Conservation (phyloP, 352 stramenopile genomes). For the Globisporangium spiculum region DNA sequence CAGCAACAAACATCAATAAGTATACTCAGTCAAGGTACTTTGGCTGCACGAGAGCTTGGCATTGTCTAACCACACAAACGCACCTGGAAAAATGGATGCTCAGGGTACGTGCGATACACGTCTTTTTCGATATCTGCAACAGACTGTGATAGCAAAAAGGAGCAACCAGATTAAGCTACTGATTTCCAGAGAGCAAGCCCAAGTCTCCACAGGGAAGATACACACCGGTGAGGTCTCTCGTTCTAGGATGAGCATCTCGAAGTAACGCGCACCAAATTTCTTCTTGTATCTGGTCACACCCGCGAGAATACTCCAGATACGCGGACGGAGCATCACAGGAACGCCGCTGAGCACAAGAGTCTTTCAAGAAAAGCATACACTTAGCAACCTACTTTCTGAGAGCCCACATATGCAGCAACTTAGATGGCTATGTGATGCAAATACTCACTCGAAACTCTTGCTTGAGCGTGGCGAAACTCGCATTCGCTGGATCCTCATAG, state of each 20-base stretch:
- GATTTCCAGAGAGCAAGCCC: too few species aligned
- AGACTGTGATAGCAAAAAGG: conserved; percentile 13
- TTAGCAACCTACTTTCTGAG: neutral
- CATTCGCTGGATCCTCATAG: neutral
- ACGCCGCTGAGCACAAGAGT: conserved; percentile 40
- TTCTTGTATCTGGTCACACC: conserved; percentile 32
- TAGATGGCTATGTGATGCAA: neutral
- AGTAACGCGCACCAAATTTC: conserved; percentile 31
- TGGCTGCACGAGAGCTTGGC: too few species aligned
- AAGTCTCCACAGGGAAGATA: neutral
- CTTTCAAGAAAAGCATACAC: conserved; percentile 16
- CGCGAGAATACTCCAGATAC: conserved; percentile 39
- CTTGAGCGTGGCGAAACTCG: neutral
- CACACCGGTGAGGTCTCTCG: conserved; percentile 21
- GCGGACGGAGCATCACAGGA: conserved; percentile 33
- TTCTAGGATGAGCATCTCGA: conserved; percentile 20
- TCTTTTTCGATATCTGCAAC: conserved; percentile 66
- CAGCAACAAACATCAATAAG: too few species aligned
- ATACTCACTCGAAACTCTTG: neutral
- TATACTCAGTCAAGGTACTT: too few species aligned
- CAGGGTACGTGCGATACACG: conserved; percentile 56
- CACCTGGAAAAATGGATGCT: conserved; percentile 51
- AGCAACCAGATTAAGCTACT: conserved; percentile 9
- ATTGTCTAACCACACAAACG: neutral
- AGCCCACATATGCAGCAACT: neutral